Conservation (phyloP, 208 protist species). For the Leishmania lainsoni region DNA sequence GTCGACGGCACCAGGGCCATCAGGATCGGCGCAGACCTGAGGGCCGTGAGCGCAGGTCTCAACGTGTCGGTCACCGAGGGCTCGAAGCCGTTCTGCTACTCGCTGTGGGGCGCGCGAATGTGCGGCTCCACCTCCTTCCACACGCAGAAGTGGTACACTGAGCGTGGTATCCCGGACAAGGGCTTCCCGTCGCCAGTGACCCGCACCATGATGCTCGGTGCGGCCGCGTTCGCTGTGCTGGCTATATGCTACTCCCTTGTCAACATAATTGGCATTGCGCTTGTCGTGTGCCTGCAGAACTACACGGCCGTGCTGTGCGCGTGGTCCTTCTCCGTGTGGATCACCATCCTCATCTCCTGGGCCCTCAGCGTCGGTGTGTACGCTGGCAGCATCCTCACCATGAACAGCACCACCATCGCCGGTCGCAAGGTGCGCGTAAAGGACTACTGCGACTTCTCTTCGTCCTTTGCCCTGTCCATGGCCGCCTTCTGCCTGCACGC, state of each 20-base stretch:
- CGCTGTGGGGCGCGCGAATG: conserved; percentile 24
- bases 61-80: conserved; percentile 17
- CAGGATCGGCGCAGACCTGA: conserved; percentile 14
- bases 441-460: conserved; percentile 32
- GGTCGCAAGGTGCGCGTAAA: conserved; percentile 18
- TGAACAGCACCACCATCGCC: conserved; percentile 22
- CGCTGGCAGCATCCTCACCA: conserved; percentile 14
- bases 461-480: conserved; percentile 28
- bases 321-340: conserved; percentile 35
- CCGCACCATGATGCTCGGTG: conserved; percentile 28
- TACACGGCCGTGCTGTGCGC: conserved; percentile 32
- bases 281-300: conserved; percentile 25
- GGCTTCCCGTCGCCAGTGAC: conserved; percentile 20
- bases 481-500: conserved; percentile 24
- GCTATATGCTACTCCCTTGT: conserved; percentile 28
- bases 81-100: conserved; percentile 34
- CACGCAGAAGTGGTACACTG: conserved; percentile 21
- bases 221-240: conserved; percentile 23
- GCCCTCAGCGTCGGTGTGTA: conserved; percentile 31
- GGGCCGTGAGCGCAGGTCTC: conserved; percentile 9
- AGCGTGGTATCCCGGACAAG: neutral
- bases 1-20: conserved; percentile 28
- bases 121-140: conserved; percentile 19
- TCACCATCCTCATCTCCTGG: conserved; percentile 36
- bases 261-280: conserved; percentile 20